Evolutionary conservation across 306 rosid genomes (phyloP), one percentile per base, ranked within the genome.

Genomic region (Quercus gilva): DNA sequence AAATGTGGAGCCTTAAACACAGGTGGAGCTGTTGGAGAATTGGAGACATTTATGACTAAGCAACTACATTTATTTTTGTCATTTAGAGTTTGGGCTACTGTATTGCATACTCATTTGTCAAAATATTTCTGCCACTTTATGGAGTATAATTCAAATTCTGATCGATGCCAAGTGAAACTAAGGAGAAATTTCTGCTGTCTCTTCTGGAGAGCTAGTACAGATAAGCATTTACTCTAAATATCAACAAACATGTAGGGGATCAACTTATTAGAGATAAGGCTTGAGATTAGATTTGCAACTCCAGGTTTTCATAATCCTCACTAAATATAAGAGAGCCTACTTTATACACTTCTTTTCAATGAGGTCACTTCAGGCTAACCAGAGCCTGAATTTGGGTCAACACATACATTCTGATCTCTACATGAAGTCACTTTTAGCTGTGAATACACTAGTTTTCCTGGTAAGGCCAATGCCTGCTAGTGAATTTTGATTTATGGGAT

Each of bases 101-200:
- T 49, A 13, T 95, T 14, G 92, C 97, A 4, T 89, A 90, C 87
- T 90, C 94, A 33, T 95, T 91, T 67, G 81, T 95, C 85, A 87
- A 90, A 86, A 90, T 91, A 55, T 83, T 93, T 81, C 81, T 93
- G 74, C 98, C 99, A 4, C 86, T 88, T 0, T 91, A 88, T 73
- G 99, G 98, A 76, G 94, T 95, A 80, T 91, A 91, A 95, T 76
- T 76, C 43, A 61, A 81, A 49, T 11, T 21, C 56, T 21, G 81
- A 74, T 79, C 15, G 58, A 71, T 74, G 67, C 56, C 21, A 51
- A 60, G 86, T 73, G 33, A 60, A 60, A 45, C 15, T 43, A 15
- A 4, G 21, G 52, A 74, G 59, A 56, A 76, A 12, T n/a, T 26
- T 4, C n/a, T 76, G 70, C 59, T 71, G 61, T 15, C 76, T 75